Evolutionary conservation across 2,329 filamentous ascomycete genomes (phyloP).

Genomic region (Ophiostoma piceae): DNA sequence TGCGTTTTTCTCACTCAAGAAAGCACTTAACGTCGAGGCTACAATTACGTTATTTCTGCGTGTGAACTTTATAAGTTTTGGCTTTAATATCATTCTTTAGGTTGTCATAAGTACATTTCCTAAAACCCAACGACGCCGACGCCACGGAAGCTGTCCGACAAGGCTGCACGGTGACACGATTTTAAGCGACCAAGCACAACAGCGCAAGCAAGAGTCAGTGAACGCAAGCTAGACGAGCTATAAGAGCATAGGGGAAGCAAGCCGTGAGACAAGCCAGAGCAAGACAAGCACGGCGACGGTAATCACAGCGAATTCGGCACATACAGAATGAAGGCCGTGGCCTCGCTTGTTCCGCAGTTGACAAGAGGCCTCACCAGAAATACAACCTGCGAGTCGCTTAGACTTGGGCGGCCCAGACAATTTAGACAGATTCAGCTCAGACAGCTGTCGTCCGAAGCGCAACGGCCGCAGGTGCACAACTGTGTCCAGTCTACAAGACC

Average conservation of each 20-base stretch:
- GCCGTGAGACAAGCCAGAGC: background rate
- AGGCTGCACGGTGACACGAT: background rate
- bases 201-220: background rate
- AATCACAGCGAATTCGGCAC: background rate
- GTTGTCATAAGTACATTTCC: too few relatives aligned
- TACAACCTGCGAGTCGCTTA: background rate
- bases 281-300: background rate
- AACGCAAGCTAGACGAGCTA: background rate
- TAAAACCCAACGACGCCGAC: background rate
- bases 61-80: background rate
- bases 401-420: background rate
- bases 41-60: background rate
- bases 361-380: background rate
- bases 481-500: background rate
- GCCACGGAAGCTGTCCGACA: background rate
- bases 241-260: background rate
- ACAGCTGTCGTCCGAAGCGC: background rate
- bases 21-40: background rate
- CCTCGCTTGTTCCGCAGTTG: constrained; percentile 12
- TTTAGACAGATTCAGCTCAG: background rate
- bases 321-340: constrained; percentile 5
- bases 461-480: background rate
- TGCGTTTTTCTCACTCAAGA: constrained; percentile 15
- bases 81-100: too few relatives aligned
- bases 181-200: constrained; percentile 14